These are phyloP conservation scores for Bryopsis sp. DNA, from an alignment of 139 green algal genomes.

Conservation along the genomic window DNA sequence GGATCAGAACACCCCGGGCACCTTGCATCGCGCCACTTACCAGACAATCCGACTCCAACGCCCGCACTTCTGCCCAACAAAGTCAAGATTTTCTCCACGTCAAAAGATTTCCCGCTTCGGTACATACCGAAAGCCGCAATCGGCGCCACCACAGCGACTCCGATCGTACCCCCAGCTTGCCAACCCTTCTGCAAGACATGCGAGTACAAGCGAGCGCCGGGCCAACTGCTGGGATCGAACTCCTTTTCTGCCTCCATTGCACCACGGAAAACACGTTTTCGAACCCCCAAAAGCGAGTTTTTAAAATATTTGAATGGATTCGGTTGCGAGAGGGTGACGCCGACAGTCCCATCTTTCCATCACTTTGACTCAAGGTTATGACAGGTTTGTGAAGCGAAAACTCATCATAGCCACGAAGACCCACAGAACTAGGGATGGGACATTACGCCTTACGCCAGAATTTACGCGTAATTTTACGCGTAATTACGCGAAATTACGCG, in stretches of 20 bases:
- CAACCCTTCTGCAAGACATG: conserved; percentile 23
- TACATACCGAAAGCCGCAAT: conserved; percentile 15
- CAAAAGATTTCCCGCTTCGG: not conserved
- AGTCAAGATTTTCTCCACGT: not conserved
- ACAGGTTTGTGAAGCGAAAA: too few species aligned
- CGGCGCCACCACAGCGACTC: conserved; percentile 8
- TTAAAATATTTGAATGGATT: too few species aligned
- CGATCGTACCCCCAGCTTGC: conserved; percentile 17
- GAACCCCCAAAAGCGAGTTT: too few species aligned
- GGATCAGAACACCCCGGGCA: not conserved
- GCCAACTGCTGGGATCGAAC: conserved; percentile 16
- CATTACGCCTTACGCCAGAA: too few species aligned
- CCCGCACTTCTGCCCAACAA: conserved; percentile 6
- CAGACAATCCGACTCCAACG: conserved; percentile 9
- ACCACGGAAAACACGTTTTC: not conserved
- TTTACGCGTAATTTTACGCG: too few species aligned
- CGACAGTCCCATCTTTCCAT: too few species aligned
- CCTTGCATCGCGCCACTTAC: not conserved
- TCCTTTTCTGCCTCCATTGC: not conserved
- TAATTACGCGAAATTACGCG: too few species aligned
- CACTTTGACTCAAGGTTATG: too few species aligned
- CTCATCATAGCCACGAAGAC: too few species aligned
- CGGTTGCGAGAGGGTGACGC: too few species aligned
- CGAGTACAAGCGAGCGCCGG: conserved; percentile 10
- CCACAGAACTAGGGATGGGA: too few species aligned